Evolutionary conservation across 371 early-diverging fungal genomes (phyloP), one percentile per base, ranked within the genome.

Genomic region (Gilbertella persicaria): DNA sequence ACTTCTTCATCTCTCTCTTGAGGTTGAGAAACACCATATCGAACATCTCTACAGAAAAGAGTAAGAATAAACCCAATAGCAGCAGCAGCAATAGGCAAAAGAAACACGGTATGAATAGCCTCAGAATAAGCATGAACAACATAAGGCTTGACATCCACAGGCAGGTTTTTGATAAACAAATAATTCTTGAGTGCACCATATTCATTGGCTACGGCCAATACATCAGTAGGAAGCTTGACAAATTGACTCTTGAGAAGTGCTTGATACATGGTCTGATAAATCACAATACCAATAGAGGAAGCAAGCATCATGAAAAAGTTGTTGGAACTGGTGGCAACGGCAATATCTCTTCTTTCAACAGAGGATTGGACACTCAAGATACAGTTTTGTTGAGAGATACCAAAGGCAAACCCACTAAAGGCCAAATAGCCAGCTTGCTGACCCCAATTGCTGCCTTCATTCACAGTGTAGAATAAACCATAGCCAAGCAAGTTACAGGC

Each of bases 311-410:
- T 57, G 26, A 71, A 73, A 43, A 73, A 77, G 37, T 72, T 62
- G 38, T 53, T 61, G n/a, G 79, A 64, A 10, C 83, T 67, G 20
- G 92, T 86, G 29, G 78, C 84, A 16, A 89, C 69, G n/a, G 90
- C 84, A 51, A 87, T 79, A 49, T 84, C 79, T 39, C 66, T 66
- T 24, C 61, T 58, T 13, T 44, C 62, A 4, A 84, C 83, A 6
- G 76, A 50, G 0, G 79, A 66, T 64, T 89, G 90, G 4, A 73
- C 78, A 0, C 73, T 83, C 19, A 89, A 69, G 21, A 86, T 73
- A 40, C 62, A 60, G 33, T 84, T 82, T 62, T 89, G 87, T 59
- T 86, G 78, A 16, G 79, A 74, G 21, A 85, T 43, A 29, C 89
- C 89, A 20, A 84, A 60, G 21, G 88, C 86, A 4, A 82, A 60